These are phyloP conservation scores for Salvia splendens DNA, from an alignment of 257 asterid genomes.

Conservation along the genomic window DNA sequence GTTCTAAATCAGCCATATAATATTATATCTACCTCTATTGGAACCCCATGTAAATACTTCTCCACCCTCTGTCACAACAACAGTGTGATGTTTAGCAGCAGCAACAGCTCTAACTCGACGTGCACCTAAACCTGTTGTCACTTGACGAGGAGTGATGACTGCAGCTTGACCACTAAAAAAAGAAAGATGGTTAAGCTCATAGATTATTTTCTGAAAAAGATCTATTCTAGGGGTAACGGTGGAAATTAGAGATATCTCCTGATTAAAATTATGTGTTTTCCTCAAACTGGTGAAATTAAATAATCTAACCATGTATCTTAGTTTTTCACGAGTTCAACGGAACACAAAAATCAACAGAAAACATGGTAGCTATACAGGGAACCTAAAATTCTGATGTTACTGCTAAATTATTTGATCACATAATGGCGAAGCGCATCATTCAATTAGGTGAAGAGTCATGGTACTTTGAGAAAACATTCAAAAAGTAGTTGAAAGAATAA, in stretches of 20 bases:
- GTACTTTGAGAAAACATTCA: neutral
- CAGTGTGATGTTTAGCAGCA: conserved; percentile 99
- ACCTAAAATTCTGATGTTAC: neutral
- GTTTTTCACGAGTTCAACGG: conserved; percentile 17
- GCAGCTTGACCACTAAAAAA: conserved; percentile 98
- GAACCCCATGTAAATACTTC: conserved; percentile 99
- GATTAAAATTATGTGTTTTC: neutral
- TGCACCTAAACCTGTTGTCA: conserved; percentile 88
- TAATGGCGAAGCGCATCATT: conserved; percentile 9
- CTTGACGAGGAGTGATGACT: conserved; percentile 94
- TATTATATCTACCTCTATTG: conserved; percentile 70
- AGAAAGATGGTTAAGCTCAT: conserved; percentile 23
- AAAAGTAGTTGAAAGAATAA: neutral
- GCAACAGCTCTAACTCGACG: conserved; percentile 87
- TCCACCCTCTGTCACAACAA: conserved; percentile 90
- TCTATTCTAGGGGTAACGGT: neutral
- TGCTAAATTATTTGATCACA: neutral
- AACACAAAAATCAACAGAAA: conserved; percentile 12
- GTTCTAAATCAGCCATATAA: neutral
- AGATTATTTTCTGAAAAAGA: conserved; percentile 6
- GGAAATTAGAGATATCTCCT: neutral
- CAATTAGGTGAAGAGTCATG: conserved; percentile 6
- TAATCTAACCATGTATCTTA: conserved; percentile 18
- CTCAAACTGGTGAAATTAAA: conserved; percentile 15
- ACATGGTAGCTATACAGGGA: neutral